phyloP scores from a whole-genome alignment of 768 basidiomycete genomes.

The Leucocoprinus sp. region DNA sequence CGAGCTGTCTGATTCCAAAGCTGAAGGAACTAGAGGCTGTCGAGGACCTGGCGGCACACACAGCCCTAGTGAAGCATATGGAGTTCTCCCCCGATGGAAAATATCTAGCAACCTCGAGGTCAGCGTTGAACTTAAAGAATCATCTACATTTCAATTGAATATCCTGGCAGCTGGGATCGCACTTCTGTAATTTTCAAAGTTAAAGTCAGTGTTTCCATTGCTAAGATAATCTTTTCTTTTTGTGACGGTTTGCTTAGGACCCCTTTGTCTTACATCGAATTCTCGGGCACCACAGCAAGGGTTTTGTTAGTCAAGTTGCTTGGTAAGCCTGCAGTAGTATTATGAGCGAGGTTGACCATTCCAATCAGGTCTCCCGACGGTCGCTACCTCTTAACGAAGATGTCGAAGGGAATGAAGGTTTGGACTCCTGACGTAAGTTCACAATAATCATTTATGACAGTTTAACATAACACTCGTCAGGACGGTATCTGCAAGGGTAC shows the following conservation, averaged over 20 bases:
- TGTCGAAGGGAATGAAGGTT: conserved; percentile 55
- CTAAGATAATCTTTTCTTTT: background rate
- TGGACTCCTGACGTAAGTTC: conserved; percentile 58
- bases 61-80: conserved; percentile 60
- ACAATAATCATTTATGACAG: background rate
- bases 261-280: conserved; percentile 52
- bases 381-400: conserved; percentile 53
- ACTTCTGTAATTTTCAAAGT: conserved; percentile 62
- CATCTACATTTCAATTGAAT: background rate
- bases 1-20: conserved; percentile 47
- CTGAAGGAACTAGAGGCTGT: conserved; percentile 45
- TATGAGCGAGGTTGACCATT: conserved; percentile 1
- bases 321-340: conserved; percentile 36
- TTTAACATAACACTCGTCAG: conserved; percentile 23
- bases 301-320: conserved; percentile 72
- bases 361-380: conserved; percentile 54
- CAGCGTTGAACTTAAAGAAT: conserved; percentile 7
- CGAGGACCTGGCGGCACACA: conserved; percentile 56
- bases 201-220: conserved; percentile 32
- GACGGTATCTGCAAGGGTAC: conserved; percentile 62
- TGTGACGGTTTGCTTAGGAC: conserved; percentile 30
- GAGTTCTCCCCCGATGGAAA: conserved; percentile 74
- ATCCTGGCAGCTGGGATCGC: conserved; percentile 50
- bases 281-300: conserved; percentile 51
- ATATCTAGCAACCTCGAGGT: conserved; percentile 69